Evolutionary conservation across 306 rosid species (phyloP).

Genomic region (Heteromeles arbutifolia): DNA sequence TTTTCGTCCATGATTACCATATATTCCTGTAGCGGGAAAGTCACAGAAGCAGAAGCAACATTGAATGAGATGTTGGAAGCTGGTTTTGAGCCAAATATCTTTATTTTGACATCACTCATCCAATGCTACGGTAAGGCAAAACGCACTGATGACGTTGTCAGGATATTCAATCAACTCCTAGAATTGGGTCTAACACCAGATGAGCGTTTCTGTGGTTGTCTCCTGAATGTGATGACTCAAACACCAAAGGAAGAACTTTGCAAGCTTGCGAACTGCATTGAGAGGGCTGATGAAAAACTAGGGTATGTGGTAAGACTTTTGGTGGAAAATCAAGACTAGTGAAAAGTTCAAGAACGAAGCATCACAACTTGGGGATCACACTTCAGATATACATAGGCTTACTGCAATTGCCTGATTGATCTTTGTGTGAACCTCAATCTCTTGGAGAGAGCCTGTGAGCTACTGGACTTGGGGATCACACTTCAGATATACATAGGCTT

Average conservation of each 20-base stretch:
- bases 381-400: too few relatives aligned
- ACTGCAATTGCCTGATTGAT: constrained; percentile 71
- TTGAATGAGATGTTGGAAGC: constrained; percentile 71
- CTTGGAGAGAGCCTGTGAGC: constrained; percentile 49
- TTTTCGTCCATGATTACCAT: constrained; percentile 77
- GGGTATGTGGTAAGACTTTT: constrained; percentile 54
- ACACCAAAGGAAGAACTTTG: constrained; percentile 54
- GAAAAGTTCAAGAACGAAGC: constrained; percentile 49
- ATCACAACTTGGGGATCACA: too few relatives aligned
- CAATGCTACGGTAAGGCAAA: constrained; percentile 87
- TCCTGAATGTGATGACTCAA: constrained; percentile 70
- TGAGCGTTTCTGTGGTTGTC: constrained; percentile 73
- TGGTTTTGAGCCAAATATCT: constrained; percentile 64
- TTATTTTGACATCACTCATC: constrained; percentile 70
- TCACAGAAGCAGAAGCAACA: constrained; percentile 52
- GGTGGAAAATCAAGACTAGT: constrained; percentile 32
- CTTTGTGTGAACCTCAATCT: constrained; percentile 55
- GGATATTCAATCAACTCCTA: constrained; percentile 45
- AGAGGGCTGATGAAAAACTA: constrained; percentile 58
- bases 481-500: constrained; percentile 52
- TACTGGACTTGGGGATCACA: constrained; percentile 51
- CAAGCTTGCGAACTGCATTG: constrained; percentile 40
- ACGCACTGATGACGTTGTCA: constrained; percentile 67
- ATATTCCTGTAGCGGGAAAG: constrained; percentile 61
- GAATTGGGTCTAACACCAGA: constrained; percentile 57